Evolutionary conservation across 495 filamentous ascomycete species (phyloP).

Genomic region (Aspergillus mulundensis): DNA sequence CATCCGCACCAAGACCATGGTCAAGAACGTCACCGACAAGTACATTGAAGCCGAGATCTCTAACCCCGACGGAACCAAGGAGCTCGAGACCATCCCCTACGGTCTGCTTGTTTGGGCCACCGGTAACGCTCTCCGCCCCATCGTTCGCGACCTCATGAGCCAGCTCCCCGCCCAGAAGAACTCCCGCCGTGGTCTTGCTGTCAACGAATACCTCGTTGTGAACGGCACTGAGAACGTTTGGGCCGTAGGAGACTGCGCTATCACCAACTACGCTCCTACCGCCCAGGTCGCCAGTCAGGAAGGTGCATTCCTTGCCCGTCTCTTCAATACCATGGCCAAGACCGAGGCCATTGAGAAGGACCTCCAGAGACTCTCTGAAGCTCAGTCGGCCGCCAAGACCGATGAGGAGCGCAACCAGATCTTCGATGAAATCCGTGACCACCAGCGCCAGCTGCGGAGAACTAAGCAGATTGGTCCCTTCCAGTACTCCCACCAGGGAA

Average conservation of each 20-base stretch:
- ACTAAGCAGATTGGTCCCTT: slow-evolving; percentile 95
- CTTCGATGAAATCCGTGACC: slow-evolving; percentile 70
- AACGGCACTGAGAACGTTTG: slow-evolving; percentile 96
- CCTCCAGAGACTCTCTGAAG: slow-evolving; percentile 57
- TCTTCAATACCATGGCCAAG: slow-evolving; percentile 98
- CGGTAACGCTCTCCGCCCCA: slow-evolving; percentile 85
- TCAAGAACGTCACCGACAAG: slow-evolving; percentile 95
- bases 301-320: slow-evolving; percentile 87
- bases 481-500: slow-evolving; percentile 96
- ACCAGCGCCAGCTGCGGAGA: slow-evolving; percentile 79
- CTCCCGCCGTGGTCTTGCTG: slow-evolving; percentile 88
- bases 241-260: slow-evolving; percentile 85
- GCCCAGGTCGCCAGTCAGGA: slow-evolving; percentile 96
- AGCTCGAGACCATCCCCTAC: slow-evolving; percentile 78
- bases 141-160: slow-evolving; percentile 85
- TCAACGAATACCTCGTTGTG: slow-evolving; percentile 98
- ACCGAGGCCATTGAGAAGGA: slow-evolving; percentile 74
- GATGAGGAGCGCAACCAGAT: slow-evolving; percentile 52
- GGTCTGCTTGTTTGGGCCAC: slow-evolving; percentile 98
- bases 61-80: slow-evolving; percentile 82
- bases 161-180: slow-evolving; percentile 93
- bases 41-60: slow-evolving; percentile 87
- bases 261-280: slow-evolving; percentile 95
- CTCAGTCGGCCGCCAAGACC: slow-evolving; percentile 59
- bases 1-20: slow-evolving; percentile 97